A percentile compares a stretch with the other conserved stretches of the same genome.
phyloP scores from a whole-genome alignment of 495 filamentous ascomycete species.

The Neurospora sp. region DNA sequence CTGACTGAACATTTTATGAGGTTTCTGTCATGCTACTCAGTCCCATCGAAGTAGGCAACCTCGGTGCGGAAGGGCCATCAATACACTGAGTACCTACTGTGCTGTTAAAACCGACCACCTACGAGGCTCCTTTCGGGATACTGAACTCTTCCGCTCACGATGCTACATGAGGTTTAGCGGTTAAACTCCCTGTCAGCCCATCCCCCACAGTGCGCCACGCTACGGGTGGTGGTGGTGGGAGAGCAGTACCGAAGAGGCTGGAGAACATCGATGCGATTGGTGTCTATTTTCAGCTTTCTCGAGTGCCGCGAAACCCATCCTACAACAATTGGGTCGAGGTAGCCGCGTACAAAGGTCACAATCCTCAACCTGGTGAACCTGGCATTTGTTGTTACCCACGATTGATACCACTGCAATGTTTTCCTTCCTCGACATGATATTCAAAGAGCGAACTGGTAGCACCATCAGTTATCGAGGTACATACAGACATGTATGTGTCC shows the following conservation, averaged over 20 bases:
- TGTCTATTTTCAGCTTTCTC: slow-evolving; percentile 4
- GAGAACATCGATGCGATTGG: neutral
- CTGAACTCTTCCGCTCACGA: neutral
- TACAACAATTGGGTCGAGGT: neutral
- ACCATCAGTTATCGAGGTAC: neutral
- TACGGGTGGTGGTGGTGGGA: neutral
- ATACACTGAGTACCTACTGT: neutral
- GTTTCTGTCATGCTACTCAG: neutral
- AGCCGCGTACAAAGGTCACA: neutral
- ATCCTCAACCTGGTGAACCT: neutral
- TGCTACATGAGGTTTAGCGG: neutral
- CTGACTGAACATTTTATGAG: neutral
- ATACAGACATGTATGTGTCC: neutral
- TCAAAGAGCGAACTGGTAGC: neutral
- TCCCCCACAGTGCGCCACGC: neutral
- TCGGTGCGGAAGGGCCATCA: neutral
- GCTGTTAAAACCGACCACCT: neutral
- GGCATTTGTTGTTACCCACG: neutral
- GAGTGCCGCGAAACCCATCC: neutral
- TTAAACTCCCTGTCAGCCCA: neutral
- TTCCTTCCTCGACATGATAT: neutral
- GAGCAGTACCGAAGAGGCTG: slow-evolving; percentile 1
- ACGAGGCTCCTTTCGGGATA: neutral
- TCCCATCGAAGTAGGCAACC: neutral
- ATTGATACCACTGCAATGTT: neutral